These are phyloP conservation scores for Blastobotrys muscicola DNA, from an alignment of 805 yeast species.

Conservation along the genomic window DNA sequence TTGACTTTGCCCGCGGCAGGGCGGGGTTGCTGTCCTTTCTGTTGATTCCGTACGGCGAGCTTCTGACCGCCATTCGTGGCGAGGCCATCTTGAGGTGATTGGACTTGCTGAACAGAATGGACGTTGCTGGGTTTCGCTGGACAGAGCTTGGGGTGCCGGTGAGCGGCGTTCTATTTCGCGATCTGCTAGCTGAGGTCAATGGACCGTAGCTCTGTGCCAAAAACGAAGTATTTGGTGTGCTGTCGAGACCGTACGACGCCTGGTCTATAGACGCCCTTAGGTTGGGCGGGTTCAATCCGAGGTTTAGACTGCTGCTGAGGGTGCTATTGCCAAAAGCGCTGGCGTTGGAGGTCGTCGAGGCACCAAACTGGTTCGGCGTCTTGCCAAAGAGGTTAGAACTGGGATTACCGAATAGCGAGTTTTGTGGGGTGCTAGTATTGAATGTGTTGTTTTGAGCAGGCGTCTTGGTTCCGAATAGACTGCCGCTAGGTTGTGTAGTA, in stretches of 20 bases:
- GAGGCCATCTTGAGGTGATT: conserved; percentile 10
- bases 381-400: conserved; percentile 2
- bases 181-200: conserved; percentile 5
- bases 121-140: not conserved
- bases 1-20: not conserved
- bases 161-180: not conserved
- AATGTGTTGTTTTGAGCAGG: conserved; percentile 5
- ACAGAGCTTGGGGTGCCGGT: conserved; percentile 1
- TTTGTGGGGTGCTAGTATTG: not conserved
- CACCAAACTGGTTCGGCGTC: conserved; percentile 1
- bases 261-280: conserved; percentile 22
- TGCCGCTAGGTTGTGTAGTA: conserved; percentile 17
- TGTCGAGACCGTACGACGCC: conserved; percentile 18
- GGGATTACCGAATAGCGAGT: not conserved
- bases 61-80: conserved; percentile 5
- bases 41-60: conserved; percentile 9
- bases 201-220: conserved; percentile 2
- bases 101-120: not conserved
- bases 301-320: conserved; percentile 7
- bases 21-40: not conserved
- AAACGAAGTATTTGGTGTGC: conserved; percentile 13
- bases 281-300: not conserved
- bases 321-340: conserved; percentile 1
- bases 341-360: not conserved
- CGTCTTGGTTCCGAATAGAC: conserved; percentile 19